Base-by-base conservation (phyloP, 164 flowering plant genomes). In the Paratinospora sagittata region DNA sequence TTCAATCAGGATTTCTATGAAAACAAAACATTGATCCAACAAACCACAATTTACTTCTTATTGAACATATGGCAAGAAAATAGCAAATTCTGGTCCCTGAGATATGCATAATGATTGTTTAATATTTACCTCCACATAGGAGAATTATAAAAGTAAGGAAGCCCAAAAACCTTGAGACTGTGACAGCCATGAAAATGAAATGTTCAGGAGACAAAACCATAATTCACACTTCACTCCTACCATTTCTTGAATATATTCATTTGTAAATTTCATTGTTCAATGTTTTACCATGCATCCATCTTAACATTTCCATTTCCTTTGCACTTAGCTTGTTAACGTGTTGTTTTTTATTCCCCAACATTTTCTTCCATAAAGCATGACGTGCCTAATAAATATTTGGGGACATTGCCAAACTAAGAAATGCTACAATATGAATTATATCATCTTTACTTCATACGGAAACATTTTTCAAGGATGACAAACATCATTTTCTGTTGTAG, bases 1-100 rank as follows among this genome's bases (percentile, higher is more conserved):
- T 55, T 55, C 24, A 45, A 55, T 11, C 30, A 26, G 14, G 21
- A 72, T 63, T 36, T 27, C 33, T 10, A 63, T 24, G 70, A 23
- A 65, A 68, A 70, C 37, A 62, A 26, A 68, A 52, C 43, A 45
- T 58, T 27, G 61, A 55, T n/a, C 9, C 43, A n/a, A 39, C 21
- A 16, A 52, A 52, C 58, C 24, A 55, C 21, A 55, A 55, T 55
- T 55, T 55, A 55, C 61, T 17, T n/a, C 24, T 21, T 21, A n/a
- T 7, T 2, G 14, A 43, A 43, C 14, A 43, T 43, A 43, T 11
- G 14, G 12, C 12, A 43, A 11, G 13, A 43, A 14, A 10, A 41
- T 14, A 43, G 47, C 13, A 43, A 43, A 43, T 11, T 9, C 14
- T 55, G 19, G 24, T 0, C 1, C 4, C 60, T 19, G 23, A 52